Evolutionary conservation across 495 filamentous ascomycete genomes (phyloP).

Genomic region (Parmelia sp.): DNA sequence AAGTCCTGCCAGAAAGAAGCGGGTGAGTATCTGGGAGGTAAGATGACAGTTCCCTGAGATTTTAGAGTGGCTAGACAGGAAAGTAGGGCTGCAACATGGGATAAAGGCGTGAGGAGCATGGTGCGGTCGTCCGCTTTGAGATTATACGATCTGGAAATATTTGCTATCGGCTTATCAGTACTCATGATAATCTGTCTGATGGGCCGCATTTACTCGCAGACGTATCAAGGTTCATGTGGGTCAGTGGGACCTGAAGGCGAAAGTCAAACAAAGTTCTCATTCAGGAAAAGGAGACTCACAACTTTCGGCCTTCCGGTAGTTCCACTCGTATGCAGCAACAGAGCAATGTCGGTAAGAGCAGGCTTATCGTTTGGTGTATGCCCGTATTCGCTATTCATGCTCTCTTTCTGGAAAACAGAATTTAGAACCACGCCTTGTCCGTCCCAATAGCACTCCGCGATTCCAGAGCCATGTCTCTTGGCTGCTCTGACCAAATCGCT

Average conservation of each 20-base stretch:
- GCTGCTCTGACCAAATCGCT: conserved; percentile 65
- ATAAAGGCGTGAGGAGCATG: conserved; percentile 67
- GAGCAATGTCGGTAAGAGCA: conserved; percentile 44
- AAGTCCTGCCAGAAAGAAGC: neutral
- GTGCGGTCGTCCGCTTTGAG: conserved; percentile 62
- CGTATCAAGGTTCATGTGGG: conserved; percentile 57
- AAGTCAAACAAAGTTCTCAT: neutral
- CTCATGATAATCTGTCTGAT: conserved; percentile 33
- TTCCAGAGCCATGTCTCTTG: conserved; percentile 63
- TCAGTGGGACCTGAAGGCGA: conserved; percentile 44
- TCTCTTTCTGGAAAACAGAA: conserved; percentile 49
- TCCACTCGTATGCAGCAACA: conserved; percentile 67
- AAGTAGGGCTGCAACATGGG: conserved; percentile 52
- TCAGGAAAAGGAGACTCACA: conserved; percentile 29
- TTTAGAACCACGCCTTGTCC: conserved; percentile 58
- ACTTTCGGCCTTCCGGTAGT: conserved; percentile 77
- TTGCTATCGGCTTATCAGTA: conserved; percentile 36
- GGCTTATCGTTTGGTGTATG: neutral
- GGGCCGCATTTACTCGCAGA: neutral
- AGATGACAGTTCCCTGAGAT: neutral
- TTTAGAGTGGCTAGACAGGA: conserved; percentile 30
- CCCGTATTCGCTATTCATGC: neutral
- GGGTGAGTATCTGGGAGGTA: neutral
- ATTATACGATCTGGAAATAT: conserved; percentile 64
- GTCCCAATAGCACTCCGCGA: conserved; percentile 75